Evolutionary conservation across 805 yeast species (phyloP).

Genomic region (Metschnikowia drakensbergensis): DNA sequence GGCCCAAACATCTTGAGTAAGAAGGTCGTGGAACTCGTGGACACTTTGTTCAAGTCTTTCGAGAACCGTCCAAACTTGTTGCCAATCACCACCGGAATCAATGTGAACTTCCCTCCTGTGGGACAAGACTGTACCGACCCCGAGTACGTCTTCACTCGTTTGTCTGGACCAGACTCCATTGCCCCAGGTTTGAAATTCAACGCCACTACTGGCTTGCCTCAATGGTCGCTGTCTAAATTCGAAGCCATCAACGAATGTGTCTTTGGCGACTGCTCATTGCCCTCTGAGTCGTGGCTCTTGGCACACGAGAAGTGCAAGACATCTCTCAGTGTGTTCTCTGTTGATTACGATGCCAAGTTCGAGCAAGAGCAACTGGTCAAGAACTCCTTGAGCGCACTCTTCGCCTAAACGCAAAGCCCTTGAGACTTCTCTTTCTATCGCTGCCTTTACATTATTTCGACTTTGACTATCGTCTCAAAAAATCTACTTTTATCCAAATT

Average conservation of each 20-base stretch:
- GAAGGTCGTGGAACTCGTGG: conserved; percentile 24
- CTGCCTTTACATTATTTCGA: neutral
- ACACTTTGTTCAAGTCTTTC: conserved; percentile 16
- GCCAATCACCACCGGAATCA: conserved; percentile 23
- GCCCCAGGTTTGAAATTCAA: conserved; percentile 36
- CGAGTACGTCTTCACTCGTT: conserved; percentile 41
- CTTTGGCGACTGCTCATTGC: conserved; percentile 24
- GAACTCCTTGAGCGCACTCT: conserved; percentile 15
- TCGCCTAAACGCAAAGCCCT: neutral
- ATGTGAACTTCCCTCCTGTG: conserved; percentile 25
- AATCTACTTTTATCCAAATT: neutral
- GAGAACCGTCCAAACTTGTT: conserved; percentile 16
- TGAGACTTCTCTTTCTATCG: neutral
- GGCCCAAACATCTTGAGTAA: conserved; percentile 26
- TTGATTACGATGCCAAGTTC: conserved; percentile 43
- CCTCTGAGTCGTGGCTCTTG: conserved; percentile 25
- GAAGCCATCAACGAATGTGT: conserved; percentile 39
- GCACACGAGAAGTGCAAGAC: conserved; percentile 33
- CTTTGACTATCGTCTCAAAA: neutral
- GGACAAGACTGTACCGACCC: conserved; percentile 38
- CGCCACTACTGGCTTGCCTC: conserved; percentile 31
- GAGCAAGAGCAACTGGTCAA: conserved; percentile 15
- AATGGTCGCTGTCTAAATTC: conserved; percentile 11
- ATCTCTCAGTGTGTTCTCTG: conserved; percentile 44
- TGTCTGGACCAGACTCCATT: conserved; percentile 39